Evolutionary conservation across 768 basidiomycete species (phyloP).

Genomic region (Naganishia randhawae): DNA sequence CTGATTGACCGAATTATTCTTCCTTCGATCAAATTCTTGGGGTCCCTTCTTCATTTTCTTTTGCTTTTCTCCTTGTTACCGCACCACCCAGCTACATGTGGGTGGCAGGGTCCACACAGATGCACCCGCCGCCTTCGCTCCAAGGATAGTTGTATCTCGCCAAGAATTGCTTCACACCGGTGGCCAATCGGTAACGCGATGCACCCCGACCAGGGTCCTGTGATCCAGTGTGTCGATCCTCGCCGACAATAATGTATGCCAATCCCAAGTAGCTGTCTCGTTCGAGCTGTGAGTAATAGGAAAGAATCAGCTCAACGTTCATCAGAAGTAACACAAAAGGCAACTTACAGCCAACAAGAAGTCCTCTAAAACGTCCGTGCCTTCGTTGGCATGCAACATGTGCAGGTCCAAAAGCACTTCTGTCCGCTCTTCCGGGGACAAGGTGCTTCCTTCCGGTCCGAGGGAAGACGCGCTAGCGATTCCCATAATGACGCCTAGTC

Average conservation of each 20-base stretch:
- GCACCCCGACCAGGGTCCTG: slow-evolving; percentile 77
- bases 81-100: slow-evolving; percentile 51
- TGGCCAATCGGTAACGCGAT: slow-evolving; percentile 74
- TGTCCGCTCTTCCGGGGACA: slow-evolving; percentile 80
- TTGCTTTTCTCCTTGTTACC: neutral
- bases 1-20: slow-evolving; percentile 10
- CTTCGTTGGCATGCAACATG: slow-evolving; percentile 89
- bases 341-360: slow-evolving; percentile 77
- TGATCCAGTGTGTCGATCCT: slow-evolving; percentile 93
- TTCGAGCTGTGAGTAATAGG: slow-evolving; percentile 22
- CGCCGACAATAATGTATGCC: slow-evolving; percentile 85
- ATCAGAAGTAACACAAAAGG: neutral
- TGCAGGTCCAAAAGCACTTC: slow-evolving; percentile 86
- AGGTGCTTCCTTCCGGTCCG: slow-evolving; percentile 56
- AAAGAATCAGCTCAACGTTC: neutral
- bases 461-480: slow-evolving; percentile 58
- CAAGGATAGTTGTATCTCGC: slow-evolving; percentile 94
- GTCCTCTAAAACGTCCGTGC: slow-evolving; percentile 80
- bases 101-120: slow-evolving; percentile 81
- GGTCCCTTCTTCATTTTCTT: neutral
- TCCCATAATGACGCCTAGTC: slow-evolving; percentile 82
- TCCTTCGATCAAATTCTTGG: neutral
- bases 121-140: slow-evolving; percentile 84
- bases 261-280: slow-evolving; percentile 67
- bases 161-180: slow-evolving; percentile 83